Percentiles rank a stretch among this genome's conserved stretches.
phyloP scores from a whole-genome alignment of 2,329 filamentous ascomycete species.

The Stemphylium vesicarium region DNA sequence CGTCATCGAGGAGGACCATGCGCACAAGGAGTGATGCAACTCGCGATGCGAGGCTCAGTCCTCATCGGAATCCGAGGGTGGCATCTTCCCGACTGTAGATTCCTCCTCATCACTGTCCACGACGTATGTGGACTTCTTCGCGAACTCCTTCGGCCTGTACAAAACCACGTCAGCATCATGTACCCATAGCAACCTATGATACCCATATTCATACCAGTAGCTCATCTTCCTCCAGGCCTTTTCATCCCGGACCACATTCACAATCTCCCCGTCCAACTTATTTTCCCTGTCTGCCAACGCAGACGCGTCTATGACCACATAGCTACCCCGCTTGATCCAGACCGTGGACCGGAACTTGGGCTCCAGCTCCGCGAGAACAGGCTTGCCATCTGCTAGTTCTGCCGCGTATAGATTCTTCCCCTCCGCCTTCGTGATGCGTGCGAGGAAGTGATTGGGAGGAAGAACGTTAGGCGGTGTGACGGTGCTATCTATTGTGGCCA shows the following conservation, averaged over 20 bases:
- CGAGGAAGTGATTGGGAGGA: constrained; percentile 65
- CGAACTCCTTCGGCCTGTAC: constrained; percentile 78
- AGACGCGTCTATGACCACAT: constrained; percentile 79
- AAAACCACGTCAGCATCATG: constrained; percentile 33
- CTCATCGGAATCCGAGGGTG: constrained; percentile 79
- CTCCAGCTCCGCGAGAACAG: constrained; percentile 79
- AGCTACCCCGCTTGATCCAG: constrained; percentile 90
- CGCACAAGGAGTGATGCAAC: constrained; percentile 38
- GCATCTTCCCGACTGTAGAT: constrained; percentile 83
- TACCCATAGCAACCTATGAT: constrained; percentile 16
- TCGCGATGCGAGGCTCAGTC: constrained; percentile 37
- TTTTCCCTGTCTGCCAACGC: constrained; percentile 71
- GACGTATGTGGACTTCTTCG: constrained; percentile 65
- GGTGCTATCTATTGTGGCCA: constrained; percentile 78
- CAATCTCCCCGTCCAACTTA: constrained; percentile 84
- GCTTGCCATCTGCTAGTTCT: constrained; percentile 67
- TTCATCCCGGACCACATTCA: constrained; percentile 91
- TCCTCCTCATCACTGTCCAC: constrained; percentile 76
- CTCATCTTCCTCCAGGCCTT: constrained; percentile 86
- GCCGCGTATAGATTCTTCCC: constrained; percentile 91
- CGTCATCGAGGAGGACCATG: constrained; percentile 36
- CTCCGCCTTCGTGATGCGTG: constrained; percentile 78
- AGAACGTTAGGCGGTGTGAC: constrained; percentile 64
- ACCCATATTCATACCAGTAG: constrained; percentile 69
- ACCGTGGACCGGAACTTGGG: constrained; percentile 88